Conservation (phyloP, 2,329 filamentous ascomycete species). For the Incumbomyces lentus region DNA sequence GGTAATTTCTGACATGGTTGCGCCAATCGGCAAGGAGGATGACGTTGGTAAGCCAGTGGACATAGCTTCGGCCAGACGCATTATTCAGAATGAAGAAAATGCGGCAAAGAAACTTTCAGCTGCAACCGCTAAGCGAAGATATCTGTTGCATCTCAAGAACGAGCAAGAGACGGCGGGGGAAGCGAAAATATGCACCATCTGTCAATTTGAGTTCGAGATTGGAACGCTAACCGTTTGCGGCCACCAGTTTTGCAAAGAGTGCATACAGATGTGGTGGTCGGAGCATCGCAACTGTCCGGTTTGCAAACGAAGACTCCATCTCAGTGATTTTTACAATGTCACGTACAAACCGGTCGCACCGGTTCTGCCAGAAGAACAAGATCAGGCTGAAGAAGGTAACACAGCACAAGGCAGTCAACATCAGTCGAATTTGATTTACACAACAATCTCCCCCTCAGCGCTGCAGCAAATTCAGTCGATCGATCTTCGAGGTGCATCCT, state of each 20-base stretch:
- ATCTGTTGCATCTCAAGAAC: conserved; percentile 51
- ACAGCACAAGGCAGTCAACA: conserved; percentile 14
- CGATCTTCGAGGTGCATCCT: conserved; percentile 57
- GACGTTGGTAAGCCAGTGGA: conserved; percentile 49
- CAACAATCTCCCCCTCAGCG: conserved; percentile 59
- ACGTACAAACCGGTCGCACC: conserved; percentile 68
- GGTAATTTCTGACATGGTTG: conserved; percentile 77
- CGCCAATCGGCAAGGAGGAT: conserved; percentile 55
- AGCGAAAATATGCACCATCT: conserved; percentile 73
- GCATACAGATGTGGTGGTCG: conserved; percentile 68
- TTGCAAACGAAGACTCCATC: conserved; percentile 62
- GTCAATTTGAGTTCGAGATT: conserved; percentile 62
- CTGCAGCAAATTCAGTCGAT: conserved; percentile 74
- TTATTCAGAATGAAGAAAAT: conserved; percentile 39
- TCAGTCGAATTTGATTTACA: conserved; percentile 54
- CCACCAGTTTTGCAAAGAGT: conserved; percentile 85
- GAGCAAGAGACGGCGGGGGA: conserved; percentile 53
- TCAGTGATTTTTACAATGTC: conserved; percentile 70
- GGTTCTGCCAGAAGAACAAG: conserved; percentile 48
- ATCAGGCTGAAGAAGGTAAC: conserved; percentile 16
- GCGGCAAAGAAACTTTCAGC: conserved; percentile 50
- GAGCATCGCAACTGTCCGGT: conserved; percentile 68
- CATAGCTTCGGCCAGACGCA: conserved; percentile 33
- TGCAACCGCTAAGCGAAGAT: conserved; percentile 64
- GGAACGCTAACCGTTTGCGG: conserved; percentile 80